These are phyloP conservation scores for Pilatotrama ljubarskyi DNA, from an alignment of 768 basidiomycete genomes.

Conservation along the genomic window DNA sequence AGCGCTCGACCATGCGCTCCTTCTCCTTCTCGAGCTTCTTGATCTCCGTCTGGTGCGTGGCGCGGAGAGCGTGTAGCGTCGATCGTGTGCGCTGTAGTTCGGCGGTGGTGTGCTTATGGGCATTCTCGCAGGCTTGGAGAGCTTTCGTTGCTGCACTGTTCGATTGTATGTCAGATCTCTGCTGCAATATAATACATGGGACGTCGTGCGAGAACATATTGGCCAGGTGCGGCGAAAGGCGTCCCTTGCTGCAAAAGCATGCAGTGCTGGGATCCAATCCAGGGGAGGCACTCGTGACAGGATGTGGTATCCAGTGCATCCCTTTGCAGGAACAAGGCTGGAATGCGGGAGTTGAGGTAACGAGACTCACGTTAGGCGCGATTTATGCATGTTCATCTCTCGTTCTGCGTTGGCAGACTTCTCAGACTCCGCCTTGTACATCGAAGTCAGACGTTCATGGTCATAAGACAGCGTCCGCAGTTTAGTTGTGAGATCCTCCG, in stretches of 20 bases:
- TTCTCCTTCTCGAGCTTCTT: slow-evolving; percentile 83
- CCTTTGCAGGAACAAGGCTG: too few species aligned
- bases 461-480: slow-evolving; percentile 79
- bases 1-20: slow-evolving; percentile 72
- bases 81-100: slow-evolving; percentile 76
- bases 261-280: too few species aligned
- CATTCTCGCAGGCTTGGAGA: slow-evolving; percentile 58
- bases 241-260: too few species aligned
- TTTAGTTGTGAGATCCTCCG: slow-evolving; percentile 75
- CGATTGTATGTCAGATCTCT: not conserved
- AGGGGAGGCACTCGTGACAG: too few species aligned
- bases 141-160: slow-evolving; percentile 49
- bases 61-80: slow-evolving; percentile 65
- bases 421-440: slow-evolving; percentile 62
- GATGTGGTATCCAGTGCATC: too few species aligned
- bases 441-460: slow-evolving; percentile 67
- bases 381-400: slow-evolving; percentile 73
- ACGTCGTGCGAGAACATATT: not conserved
- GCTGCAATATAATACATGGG: not conserved
- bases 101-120: slow-evolving; percentile 67
- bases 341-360: too few species aligned
- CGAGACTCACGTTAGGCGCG: slow-evolving; percentile 62
- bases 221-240: not conserved
- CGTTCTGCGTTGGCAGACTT: slow-evolving; percentile 71
- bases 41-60: slow-evolving; percentile 67